These are phyloP conservation scores for Phallus indusiatus DNA, from an alignment of 768 basidiomycete species.

Conservation along the genomic window DNA sequence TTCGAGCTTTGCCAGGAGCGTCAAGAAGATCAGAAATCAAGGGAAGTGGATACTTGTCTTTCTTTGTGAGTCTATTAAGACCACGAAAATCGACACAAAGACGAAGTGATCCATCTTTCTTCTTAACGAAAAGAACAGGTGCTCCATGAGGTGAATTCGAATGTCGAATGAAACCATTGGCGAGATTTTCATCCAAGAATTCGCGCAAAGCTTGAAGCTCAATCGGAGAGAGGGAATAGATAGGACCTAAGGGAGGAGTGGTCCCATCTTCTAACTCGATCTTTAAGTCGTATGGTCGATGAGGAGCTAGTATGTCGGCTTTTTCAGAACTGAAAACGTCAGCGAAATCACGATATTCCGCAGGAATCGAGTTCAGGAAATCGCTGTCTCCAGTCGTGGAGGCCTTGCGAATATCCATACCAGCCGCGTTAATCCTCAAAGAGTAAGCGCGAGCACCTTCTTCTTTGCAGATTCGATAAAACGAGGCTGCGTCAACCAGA, in stretches of 20 bases:
- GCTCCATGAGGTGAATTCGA: constrained; percentile 19
- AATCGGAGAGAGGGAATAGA: constrained; percentile 25
- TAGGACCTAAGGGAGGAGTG: constrained; percentile 19
- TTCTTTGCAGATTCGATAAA: no score
- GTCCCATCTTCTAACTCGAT: constrained; percentile 26
- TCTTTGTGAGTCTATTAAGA: constrained; percentile 27
- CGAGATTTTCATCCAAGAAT: constrained; percentile 30
- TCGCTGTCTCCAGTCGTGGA: not conserved
- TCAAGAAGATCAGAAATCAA: constrained; percentile 19
- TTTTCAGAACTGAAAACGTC: constrained; percentile 20
- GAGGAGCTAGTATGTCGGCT: constrained; percentile 25
- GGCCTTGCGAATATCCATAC: not conserved
- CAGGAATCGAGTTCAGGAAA: constrained; percentile 14
- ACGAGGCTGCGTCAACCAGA: no score
- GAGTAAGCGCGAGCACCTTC: no score
- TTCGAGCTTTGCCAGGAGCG: constrained; percentile 3
- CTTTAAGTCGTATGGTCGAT: constrained; percentile 26
- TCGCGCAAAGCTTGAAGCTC: constrained; percentile 26
- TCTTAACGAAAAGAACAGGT: constrained; percentile 21
- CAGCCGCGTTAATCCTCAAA: no score
- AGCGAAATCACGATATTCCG: constrained; percentile 21
- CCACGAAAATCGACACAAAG: constrained; percentile 23
- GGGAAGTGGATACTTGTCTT: constrained; percentile 25
- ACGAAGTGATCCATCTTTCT: constrained; percentile 25
- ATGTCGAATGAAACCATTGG: constrained; percentile 26